phyloP scores from a whole-genome alignment of 306 rosid genomes.

The Gastrolobium bilobum region DNA sequence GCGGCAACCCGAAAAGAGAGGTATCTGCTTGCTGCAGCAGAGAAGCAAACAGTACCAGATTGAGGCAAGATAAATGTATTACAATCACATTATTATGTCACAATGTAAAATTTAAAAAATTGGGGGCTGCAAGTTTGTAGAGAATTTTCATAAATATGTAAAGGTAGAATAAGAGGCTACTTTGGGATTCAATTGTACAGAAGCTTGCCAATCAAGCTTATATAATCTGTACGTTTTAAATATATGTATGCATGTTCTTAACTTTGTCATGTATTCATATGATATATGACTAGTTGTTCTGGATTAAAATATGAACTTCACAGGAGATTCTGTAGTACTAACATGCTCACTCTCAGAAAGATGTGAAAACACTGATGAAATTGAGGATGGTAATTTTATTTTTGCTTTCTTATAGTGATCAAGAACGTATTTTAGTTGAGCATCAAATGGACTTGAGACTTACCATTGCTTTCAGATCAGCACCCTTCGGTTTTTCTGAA shows the following conservation, averaged over 20 bases:
- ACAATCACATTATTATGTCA: slow-evolving; percentile 23
- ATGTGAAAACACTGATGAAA: slow-evolving; percentile 18
- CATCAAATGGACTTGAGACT: slow-evolving; percentile 20
- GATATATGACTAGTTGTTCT: slow-evolving; percentile 21
- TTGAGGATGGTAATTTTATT: background rate
- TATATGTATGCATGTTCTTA: slow-evolving; percentile 14
- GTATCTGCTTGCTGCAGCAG: slow-evolving; percentile 89
- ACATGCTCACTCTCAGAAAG: background rate
- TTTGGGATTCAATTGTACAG: slow-evolving; percentile 10
- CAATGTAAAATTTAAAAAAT: background rate
- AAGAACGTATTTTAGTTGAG: slow-evolving; percentile 8
- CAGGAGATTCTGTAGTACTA: slow-evolving; percentile 1
- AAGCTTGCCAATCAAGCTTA: slow-evolving; percentile 30
- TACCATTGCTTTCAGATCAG: slow-evolving; percentile 82
- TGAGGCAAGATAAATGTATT: slow-evolving; percentile 23
- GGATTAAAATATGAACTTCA: slow-evolving; percentile 14
- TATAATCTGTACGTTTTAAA: slow-evolving; percentile 6
- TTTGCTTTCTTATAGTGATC: slow-evolving; percentile 10
- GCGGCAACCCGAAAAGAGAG: slow-evolving; percentile 72
- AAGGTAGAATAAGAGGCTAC: slow-evolving; percentile 25
- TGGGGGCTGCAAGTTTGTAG: slow-evolving; percentile 16
- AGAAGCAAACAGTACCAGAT: slow-evolving; percentile 44
- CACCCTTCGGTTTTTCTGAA: slow-evolving; percentile 83
- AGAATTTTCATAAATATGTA: slow-evolving; percentile 2
- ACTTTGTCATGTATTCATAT: slow-evolving; percentile 29